phyloP scores from a whole-genome alignment of 1,284 basidiomycete genomes.

The Termitomyces sp. region DNA sequence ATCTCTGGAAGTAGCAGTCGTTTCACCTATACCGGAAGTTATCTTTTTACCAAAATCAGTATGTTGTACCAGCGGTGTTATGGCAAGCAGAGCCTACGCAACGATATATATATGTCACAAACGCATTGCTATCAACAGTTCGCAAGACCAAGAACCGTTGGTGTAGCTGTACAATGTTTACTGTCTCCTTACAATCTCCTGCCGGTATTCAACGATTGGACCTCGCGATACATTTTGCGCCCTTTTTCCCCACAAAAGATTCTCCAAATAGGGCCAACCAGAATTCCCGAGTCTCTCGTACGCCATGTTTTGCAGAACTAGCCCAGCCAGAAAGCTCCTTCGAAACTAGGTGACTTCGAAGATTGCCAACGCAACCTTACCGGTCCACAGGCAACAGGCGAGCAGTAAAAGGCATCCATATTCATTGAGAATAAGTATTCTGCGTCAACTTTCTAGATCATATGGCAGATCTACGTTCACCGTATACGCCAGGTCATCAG shows the following conservation, averaged over 20 bases:
- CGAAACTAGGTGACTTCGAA: background rate
- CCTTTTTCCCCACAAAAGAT: background rate
- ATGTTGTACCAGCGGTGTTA: background rate
- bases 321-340: background rate
- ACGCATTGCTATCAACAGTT: background rate
- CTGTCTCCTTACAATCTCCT: background rate
- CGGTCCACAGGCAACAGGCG: background rate
- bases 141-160: background rate
- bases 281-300: background rate
- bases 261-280: background rate
- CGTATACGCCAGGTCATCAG: background rate
- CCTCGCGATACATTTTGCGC: background rate
- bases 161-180: background rate
- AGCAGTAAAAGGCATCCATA: background rate
- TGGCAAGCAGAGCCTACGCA: background rate
- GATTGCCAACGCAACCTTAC: background rate
- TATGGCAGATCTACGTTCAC: background rate
- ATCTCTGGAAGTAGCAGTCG: background rate
- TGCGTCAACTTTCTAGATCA: background rate
- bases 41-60: no score
- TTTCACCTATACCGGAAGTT: no score
- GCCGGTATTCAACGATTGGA: background rate
- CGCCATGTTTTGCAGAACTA: background rate
- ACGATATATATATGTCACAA: background rate
- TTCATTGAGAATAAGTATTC: background rate